Base-by-base conservation (phyloP, 2,329 filamentous ascomycete genomes). In the Ophiostoma angusticollis region DNA sequence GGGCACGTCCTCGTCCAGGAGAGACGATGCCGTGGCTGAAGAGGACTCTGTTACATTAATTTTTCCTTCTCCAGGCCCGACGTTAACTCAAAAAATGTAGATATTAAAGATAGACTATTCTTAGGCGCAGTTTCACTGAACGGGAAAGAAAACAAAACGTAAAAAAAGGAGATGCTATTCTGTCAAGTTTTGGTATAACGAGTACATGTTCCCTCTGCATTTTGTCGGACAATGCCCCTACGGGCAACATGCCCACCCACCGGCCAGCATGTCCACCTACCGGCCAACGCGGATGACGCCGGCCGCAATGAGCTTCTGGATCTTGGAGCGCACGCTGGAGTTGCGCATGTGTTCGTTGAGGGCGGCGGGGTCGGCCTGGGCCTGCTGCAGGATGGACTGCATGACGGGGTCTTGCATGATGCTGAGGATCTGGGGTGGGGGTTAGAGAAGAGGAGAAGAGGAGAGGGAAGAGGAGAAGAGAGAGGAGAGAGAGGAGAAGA, bases 271-370 rank as follows among this genome's bases (percentile, higher is more conserved):
- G 16, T 28, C 16, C 4, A 9, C 8, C 35, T 41, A 48, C 35
- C 47, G 43, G 2, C 47, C 47, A 49, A 89, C 69, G 31, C 84
- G 77, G 52, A 95, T 95, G 12, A 95, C 86, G 54, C 91, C 87
- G 31, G 89, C 87, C 39, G 85, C 85, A 49, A 94, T 80, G 52
- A 96, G 67, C 66, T 95, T 95, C 69, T 95, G 85, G 48, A 98
- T 82, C 73, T 95, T 94, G 52, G 74, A 74, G 44, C 78, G 72
- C 50, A 98, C 83, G 42, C 70, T 72, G 0, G 85, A 74, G 67
- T 96, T 98, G 68, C 79, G 84, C 84, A 98, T 94, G 63, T 98
- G 93, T 60, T 98, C 89, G 58, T 93, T 81, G 46, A 98, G 74
- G 32, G 91, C 91, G 35, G 81, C 81, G 14, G 91, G 91, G 54